A percentile compares a stretch with the other conserved stretches of the same genome.
Evolutionary conservation across 495 filamentous ascomycete species (phyloP).

Genomic region (Lepidopterella palustris): DNA sequence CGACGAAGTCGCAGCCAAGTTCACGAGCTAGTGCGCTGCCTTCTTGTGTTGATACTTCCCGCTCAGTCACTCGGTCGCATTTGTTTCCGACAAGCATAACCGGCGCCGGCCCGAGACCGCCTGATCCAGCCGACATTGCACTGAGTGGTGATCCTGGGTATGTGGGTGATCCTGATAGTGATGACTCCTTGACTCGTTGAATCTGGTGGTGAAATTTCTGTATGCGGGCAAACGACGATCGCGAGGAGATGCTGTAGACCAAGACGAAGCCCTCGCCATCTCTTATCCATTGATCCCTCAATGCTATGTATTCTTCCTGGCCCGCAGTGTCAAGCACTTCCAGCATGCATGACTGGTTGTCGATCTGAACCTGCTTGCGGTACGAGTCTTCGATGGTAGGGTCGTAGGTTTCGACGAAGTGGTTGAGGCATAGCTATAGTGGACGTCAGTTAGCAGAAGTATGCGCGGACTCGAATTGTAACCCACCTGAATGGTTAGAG

Average conservation of each 20-base stretch:
- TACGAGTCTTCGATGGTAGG: constrained; percentile 97
- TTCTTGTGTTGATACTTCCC: constrained; percentile 94
- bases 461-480: neutral
- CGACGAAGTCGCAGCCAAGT: constrained; percentile 93
- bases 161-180: constrained; percentile 62
- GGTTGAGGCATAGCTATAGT: constrained; percentile 63
- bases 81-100: constrained; percentile 99
- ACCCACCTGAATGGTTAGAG: constrained; percentile 90
- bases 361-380: constrained; percentile 96
- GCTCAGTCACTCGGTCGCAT: constrained; percentile 89
- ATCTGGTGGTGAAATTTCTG: constrained; percentile 94
- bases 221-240: constrained; percentile 91
- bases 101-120: constrained; percentile 62
- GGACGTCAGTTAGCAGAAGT: neutral
- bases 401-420: constrained; percentile 86
- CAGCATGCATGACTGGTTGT: constrained; percentile 94
- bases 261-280: constrained; percentile 96
- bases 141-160: constrained; percentile 64
- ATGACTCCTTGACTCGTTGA: constrained; percentile 92
- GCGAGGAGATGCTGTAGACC: constrained; percentile 95
- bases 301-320: constrained; percentile 98
- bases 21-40: constrained; percentile 86
- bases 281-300: constrained; percentile 96
- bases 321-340: constrained; percentile 97
- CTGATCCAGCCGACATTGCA: constrained; percentile 51